Conservation (phyloP, 2,329 filamentous ascomycete genomes). For the Esteya vermicola region DNA sequence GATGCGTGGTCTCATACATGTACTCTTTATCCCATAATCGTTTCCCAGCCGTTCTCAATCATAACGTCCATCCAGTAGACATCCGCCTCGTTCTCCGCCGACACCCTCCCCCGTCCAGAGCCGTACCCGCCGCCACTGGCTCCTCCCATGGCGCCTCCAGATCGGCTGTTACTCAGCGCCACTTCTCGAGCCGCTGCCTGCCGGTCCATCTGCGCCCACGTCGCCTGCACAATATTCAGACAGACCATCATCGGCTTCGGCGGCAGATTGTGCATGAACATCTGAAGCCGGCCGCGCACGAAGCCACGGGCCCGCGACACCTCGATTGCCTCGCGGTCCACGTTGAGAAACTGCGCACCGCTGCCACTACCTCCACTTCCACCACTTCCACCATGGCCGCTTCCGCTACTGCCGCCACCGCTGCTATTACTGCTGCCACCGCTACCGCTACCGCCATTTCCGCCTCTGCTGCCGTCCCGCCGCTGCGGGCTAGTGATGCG, state of each 20-base stretch:
- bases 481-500: constrained; percentile 19
- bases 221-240: constrained; percentile 34
- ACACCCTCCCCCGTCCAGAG: constrained; percentile 3
- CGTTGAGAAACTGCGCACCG: constrained; percentile 12
- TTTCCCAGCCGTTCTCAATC: constrained; percentile 42
- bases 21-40: constrained; percentile 15
- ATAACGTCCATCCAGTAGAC: constrained; percentile 42
- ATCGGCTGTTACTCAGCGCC: too few relatives aligned
- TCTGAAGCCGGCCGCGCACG: constrained; percentile 29
- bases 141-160: too few relatives aligned
- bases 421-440: background rate
- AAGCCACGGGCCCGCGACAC: constrained; percentile 31
- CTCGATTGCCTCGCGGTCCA: constrained; percentile 23
- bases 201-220: constrained; percentile 33
- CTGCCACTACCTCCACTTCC: too few relatives aligned
- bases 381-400: too few relatives aligned
- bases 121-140: background rate
- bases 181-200: constrained; percentile 7
- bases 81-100: constrained; percentile 20
- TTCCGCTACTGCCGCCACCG: too few relatives aligned
- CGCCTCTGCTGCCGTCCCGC: background rate
- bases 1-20: too few relatives aligned
- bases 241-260: constrained; percentile 35
- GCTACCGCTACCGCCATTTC: too few relatives aligned
- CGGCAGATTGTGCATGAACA: constrained; percentile 28